phyloP scores from a whole-genome alignment of 1,284 basidiomycete genomes.

The Melampsora americana region DNA sequence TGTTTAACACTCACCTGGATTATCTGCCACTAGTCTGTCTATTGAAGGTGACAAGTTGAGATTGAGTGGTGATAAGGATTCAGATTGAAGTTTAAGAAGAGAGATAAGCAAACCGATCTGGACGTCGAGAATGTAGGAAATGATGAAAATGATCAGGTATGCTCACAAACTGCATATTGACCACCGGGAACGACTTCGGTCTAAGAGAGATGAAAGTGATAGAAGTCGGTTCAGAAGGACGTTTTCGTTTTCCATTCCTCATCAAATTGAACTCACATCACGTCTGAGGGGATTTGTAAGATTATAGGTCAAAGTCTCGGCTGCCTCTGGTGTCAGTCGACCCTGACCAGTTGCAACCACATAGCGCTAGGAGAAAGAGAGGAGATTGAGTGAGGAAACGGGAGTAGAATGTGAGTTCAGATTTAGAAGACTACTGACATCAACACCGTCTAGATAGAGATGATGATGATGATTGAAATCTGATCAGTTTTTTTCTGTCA shows the following conservation, averaged over 20 bases:
- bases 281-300: conserved; percentile 54
- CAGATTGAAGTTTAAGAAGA: too few relatives aligned
- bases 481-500: too few relatives aligned
- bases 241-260: too few relatives aligned
- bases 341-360: conserved; percentile 51
- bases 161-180: conserved; percentile 32
- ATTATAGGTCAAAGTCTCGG: conserved; percentile 47
- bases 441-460: conserved; percentile 15
- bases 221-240: too few relatives aligned
- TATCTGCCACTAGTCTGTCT: neutral
- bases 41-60: too few relatives aligned
- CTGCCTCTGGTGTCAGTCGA: conserved; percentile 45
- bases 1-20: neutral
- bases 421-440: neutral
- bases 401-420: too few relatives aligned
- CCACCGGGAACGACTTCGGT: conserved; percentile 34
- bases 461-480: neutral
- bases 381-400: too few relatives aligned
- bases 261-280: conserved; percentile 47
- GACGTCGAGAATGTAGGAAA: too few relatives aligned
- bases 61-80: too few relatives aligned
- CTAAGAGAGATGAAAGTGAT: neutral
- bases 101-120: too few relatives aligned
- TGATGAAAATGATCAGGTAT: too few relatives aligned
- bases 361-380: too few relatives aligned